Base-by-base conservation (phyloP, 2,329 filamentous ascomycete genomes). In the Talaromyces sp. region DNA sequence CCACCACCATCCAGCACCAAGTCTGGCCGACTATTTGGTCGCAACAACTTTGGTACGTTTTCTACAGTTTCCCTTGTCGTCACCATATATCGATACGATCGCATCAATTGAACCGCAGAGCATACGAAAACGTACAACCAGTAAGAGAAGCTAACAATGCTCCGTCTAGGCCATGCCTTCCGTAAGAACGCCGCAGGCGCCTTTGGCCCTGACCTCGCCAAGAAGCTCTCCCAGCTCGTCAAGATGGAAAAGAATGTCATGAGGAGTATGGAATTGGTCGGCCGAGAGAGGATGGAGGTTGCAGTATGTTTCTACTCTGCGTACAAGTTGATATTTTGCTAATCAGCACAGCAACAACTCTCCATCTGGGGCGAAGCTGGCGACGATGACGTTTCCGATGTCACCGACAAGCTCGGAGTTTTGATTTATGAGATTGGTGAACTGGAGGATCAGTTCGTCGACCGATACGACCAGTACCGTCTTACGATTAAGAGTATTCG, bases 241-340 rank as follows among this genome's bases (percentile, higher is more conserved):
- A 99, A 99, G 87, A 99, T 99, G 95, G 95, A 99, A 84, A 99
- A 99, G 89, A 98, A 99, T 77, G 92, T 97, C 65, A 99, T 99
- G 95, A 92, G 95, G 79, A 97, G 93, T 78, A 89, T 98, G 85
- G 95, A 99, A 78, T 86, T 92, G 59, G 95, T 98, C 62, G 93
- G 93, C 54, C 90, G 93, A 75, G 95, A 99, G 85, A 89, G 95
- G 73, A 98, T 98, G 93, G 95, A 98, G 74, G 94, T 97, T 70
- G 95, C 95, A 75, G 93, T 97, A 90, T 75, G 92, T 65, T n/a
- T 16, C 10, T 1, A 6, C 13, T 5, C 8, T 11, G 4, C 14
- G 16, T 45, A 16, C 41, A 16, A n/a, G 16, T 7, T 19, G 14
- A 43, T 7, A 7, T 13, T 24, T 13, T 47, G 41, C 33, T 19